Conservation (phyloP, 2,329 filamentous ascomycete genomes). For the Sporothrix dimorphospora region DNA sequence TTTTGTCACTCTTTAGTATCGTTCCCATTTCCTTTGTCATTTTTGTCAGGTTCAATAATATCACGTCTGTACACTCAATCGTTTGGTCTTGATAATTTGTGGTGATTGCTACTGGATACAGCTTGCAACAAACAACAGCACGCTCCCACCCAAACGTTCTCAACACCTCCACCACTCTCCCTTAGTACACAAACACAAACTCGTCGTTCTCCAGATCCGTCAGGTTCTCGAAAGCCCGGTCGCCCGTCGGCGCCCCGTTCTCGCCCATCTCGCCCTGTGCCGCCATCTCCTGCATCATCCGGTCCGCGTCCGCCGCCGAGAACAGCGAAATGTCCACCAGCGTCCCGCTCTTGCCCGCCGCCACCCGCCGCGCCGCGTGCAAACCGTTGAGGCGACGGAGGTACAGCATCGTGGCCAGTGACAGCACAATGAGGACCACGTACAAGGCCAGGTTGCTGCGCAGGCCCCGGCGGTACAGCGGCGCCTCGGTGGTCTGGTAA, state of each 20-base stretch:
- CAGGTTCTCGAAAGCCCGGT: constrained; percentile 33
- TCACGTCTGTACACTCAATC: neutral
- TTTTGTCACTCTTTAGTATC: neutral
- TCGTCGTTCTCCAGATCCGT: constrained; percentile 36
- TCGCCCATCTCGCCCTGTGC: constrained; percentile 19
- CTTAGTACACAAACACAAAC: constrained; percentile 34
- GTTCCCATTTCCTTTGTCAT: neutral
- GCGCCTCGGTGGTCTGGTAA: constrained; percentile 62
- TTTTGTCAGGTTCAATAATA: too few relatives aligned
- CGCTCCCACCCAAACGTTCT: too few relatives aligned
- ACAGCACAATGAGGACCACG: constrained; percentile 40
- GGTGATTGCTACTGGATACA: neutral
- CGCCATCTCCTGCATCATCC: constrained; percentile 27
- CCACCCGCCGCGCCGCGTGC: constrained; percentile 30
- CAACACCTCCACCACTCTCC: too few relatives aligned
- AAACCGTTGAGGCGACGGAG: constrained; percentile 28
- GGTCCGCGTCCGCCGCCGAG: constrained; percentile 29
- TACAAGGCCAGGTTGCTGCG: constrained; percentile 64
- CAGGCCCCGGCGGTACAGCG: constrained; percentile 60
- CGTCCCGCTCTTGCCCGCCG: constrained; percentile 32
- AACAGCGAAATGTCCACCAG: constrained; percentile 31
- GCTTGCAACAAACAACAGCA: neutral
- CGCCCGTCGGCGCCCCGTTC: constrained; percentile 24
- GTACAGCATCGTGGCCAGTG: constrained; percentile 14
- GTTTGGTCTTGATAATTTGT: neutral